These are phyloP conservation scores for Pythium insidiosum DNA, from an alignment of 352 stramenopile genomes.

Conservation along the genomic window DNA sequence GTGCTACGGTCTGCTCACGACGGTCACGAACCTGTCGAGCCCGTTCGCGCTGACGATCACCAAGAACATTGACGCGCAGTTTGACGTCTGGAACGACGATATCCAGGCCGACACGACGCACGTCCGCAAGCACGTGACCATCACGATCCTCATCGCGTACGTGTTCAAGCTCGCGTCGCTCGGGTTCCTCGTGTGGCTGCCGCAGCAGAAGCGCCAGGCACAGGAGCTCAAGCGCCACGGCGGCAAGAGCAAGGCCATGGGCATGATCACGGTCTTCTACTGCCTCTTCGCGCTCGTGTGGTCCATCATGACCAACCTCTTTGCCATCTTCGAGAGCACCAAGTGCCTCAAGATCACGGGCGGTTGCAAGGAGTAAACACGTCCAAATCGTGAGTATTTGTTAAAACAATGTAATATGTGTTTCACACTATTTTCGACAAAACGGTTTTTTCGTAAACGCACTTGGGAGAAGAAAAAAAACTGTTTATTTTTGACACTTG, in stretches of 20 bases:
- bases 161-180: constrained; percentile 17
- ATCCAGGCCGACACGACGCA: constrained; percentile 16
- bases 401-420: too few species aligned
- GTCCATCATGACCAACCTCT: constrained; percentile 20
- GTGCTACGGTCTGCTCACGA: constrained; percentile 28
- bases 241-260: constrained; percentile 12
- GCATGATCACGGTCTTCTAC: constrained; percentile 14
- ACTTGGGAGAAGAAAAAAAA: too few species aligned
- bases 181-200: constrained; percentile 16
- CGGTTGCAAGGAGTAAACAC: constrained; percentile 13
- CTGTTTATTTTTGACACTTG: too few species aligned
- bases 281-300: constrained; percentile 16
- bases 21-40: constrained; percentile 19
- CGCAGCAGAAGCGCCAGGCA: constrained; percentile 18
- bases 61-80: constrained; percentile 22
- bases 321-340: constrained; percentile 22
- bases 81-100: constrained; percentile 19
- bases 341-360: constrained; percentile 21
- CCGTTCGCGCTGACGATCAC: constrained; percentile 21
- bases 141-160: constrained; percentile 23
- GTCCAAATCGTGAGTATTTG: too few species aligned
- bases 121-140: constrained; percentile 21
- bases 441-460: too few species aligned
- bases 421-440: too few species aligned
- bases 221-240: constrained; percentile 22